These are phyloP conservation scores for Dimocarpus longan DNA, from an alignment of 345 rosid species.

Conservation along the genomic window DNA sequence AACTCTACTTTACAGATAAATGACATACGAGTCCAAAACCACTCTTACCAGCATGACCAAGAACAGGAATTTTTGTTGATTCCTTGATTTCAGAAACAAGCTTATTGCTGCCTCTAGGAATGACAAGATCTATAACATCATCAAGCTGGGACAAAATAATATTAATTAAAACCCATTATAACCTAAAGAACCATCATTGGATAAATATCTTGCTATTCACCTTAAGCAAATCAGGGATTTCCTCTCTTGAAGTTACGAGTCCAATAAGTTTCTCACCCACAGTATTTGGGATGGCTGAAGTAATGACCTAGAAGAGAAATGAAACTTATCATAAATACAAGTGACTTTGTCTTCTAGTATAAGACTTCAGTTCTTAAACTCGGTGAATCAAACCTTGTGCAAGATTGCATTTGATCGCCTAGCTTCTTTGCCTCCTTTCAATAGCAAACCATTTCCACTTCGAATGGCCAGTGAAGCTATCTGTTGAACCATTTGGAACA, in stretches of 20 bases:
- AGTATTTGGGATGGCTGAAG: conserved; percentile 80
- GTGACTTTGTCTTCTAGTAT: not conserved
- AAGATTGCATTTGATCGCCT: conserved; percentile 88
- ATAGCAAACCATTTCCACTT: conserved; percentile 92
- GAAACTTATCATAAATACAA: conserved; percentile 14
- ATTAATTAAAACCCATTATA: not conserved
- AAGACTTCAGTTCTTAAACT: not conserved
- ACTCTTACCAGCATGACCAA: conserved; percentile 92
- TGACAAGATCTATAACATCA: conserved; percentile 98
- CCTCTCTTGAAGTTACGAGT: conserved; percentile 94
- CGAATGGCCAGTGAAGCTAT: conserved; percentile 93
- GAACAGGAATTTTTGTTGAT: conserved; percentile 93
- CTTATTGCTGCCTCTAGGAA: conserved; percentile 98
- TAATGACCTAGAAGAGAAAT: conserved; percentile 62
- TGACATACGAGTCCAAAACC: not conserved
- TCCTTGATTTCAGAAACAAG: conserved; percentile 91
- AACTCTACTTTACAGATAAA: not conserved
- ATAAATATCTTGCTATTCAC: conserved; percentile 36
- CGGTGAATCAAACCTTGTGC: conserved; percentile 67
- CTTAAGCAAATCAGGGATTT: conserved; percentile 97
- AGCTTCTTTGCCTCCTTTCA: conserved; percentile 99
- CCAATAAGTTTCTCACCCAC: conserved; percentile 87
- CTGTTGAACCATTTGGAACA: conserved; percentile 37
- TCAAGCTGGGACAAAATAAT: conserved; percentile 64
- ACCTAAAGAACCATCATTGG: not conserved